These are phyloP conservation scores for Blastobotrys parvus DNA, from an alignment of 805 yeast genomes.

Conservation along the genomic window DNA sequence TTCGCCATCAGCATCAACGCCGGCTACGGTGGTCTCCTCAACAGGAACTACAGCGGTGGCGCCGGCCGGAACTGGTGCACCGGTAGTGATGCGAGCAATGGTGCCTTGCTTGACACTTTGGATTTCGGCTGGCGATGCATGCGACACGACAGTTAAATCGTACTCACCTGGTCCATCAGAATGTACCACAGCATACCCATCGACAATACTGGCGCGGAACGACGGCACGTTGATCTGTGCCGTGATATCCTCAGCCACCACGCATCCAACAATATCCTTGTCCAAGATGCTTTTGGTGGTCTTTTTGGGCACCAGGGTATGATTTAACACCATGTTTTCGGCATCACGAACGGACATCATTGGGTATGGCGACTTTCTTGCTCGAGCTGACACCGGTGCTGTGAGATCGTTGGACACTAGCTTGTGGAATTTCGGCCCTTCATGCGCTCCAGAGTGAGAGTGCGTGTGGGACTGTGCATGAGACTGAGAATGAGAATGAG, in stretches of 20 bases:
- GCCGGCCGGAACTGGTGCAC: constrained; percentile 50
- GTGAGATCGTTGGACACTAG: constrained; percentile 29
- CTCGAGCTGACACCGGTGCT: constrained; percentile 34
- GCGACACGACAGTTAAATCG: constrained; percentile 35
- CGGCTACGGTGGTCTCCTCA: constrained; percentile 39
- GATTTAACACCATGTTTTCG: constrained; percentile 24
- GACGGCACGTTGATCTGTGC: constrained; percentile 38
- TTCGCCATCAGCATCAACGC: constrained; percentile 34
- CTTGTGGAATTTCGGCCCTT: constrained; percentile 32
- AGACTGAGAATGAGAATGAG: constrained; percentile 9
- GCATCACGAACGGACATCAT: constrained; percentile 39
- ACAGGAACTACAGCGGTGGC: constrained; percentile 48
- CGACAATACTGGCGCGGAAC: constrained; percentile 48
- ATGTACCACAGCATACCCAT: constrained; percentile 44
- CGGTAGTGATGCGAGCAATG: constrained; percentile 44
- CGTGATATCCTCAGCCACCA: constrained; percentile 35
- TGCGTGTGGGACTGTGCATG: constrained; percentile 12
- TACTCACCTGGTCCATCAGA: constrained; percentile 39
- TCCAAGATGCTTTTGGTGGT: constrained; percentile 24
- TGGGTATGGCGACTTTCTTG: constrained; percentile 42
- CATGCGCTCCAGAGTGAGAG: constrained; percentile 13
- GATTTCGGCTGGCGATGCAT: constrained; percentile 29
- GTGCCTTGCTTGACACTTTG: neutral
- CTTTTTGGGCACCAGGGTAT: constrained; percentile 28
- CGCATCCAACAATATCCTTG: constrained; percentile 30